A percentile compares a stretch with the other conserved stretches of the same genome.
Evolutionary conservation across 495 filamentous ascomycete species (phyloP).

Genomic region (Parathielavia appendiculata): DNA sequence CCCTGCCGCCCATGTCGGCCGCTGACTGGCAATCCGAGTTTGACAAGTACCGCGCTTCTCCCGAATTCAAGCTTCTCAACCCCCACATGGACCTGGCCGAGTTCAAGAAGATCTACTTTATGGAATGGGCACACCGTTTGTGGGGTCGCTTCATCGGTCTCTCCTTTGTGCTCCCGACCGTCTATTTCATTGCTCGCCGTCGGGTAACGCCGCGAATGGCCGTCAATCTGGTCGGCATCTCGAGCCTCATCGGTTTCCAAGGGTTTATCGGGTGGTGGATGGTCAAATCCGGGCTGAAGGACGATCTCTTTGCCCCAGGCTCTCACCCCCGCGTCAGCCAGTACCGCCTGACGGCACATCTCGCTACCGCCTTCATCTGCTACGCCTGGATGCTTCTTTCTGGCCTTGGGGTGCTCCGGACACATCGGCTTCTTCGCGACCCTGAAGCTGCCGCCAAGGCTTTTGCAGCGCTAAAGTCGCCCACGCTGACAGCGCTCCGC

Average conservation of each 20-base stretch:
- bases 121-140: conserved; percentile 96
- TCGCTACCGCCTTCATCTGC: conserved; percentile 83
- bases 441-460: conserved; percentile 51
- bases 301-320: conserved; percentile 88
- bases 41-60: conserved; percentile 80
- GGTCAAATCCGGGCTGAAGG: conserved; percentile 92
- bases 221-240: conserved; percentile 70
- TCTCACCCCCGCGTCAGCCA: conserved; percentile 88
- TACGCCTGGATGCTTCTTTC: conserved; percentile 94
- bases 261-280: conserved; percentile 98
- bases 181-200: conserved; percentile 81
- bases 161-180: conserved; percentile 77
- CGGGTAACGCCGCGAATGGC: conserved; percentile 77
- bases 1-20: conserved; percentile 71
- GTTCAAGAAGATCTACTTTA: conserved; percentile 98
- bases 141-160: conserved; percentile 93
- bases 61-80: conserved; percentile 87
- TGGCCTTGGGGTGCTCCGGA: conserved; percentile 76
- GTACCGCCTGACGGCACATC: conserved; percentile 84
- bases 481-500: conserved; percentile 65
- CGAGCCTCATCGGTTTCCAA: conserved; percentile 86
- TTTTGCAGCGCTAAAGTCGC: conserved; percentile 56
- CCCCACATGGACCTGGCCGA: conserved; percentile 84
- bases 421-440: conserved; percentile 60
- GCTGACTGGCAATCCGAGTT: conserved; percentile 89